Conservation (phyloP, 257 asterid genomes). For the Dorcoceras hygrometricum region DNA sequence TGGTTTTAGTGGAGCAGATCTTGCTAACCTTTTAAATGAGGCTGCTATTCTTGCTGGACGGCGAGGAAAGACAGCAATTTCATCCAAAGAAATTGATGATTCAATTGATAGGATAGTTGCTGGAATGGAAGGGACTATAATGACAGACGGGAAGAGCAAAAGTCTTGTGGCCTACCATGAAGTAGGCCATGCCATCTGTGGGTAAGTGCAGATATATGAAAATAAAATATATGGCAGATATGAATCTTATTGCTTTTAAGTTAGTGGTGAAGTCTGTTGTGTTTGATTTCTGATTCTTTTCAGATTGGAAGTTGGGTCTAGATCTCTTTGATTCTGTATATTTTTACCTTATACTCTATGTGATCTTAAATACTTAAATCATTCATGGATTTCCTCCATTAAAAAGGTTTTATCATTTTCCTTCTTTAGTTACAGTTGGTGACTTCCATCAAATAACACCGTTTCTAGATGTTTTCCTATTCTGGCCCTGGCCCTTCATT, state of each 20-base stretch:
- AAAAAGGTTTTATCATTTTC: background rate
- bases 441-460: background rate
- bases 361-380: background rate
- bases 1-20: slow-evolving; percentile 99
- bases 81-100: slow-evolving; percentile 92
- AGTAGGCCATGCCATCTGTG: slow-evolving; percentile 99
- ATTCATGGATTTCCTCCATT: background rate
- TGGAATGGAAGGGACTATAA: slow-evolving; percentile 97
- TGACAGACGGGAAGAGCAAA: slow-evolving; percentile 99
- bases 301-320: background rate
- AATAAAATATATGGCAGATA: background rate
- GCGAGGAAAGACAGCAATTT: slow-evolving; percentile 77
- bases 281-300: background rate
- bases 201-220: slow-evolving; percentile 45
- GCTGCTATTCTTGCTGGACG: slow-evolving; percentile 96
- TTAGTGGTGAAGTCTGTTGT: background rate
- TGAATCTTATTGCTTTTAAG: slow-evolving; percentile 1
- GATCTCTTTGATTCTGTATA: slow-evolving; percentile 10
- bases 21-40: slow-evolving; percentile 94
- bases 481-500: background rate
- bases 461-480: background rate
- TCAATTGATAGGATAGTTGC: slow-evolving; percentile 98
- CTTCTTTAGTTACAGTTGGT: too few species aligned
- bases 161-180: slow-evolving; percentile 98
- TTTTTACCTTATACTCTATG: background rate